Evolutionary conservation across 202 grass and related monocot genomes (phyloP), one percentile per base, ranked within the genome.

Genomic region (Dendrocalamus latiflorus): DNA sequence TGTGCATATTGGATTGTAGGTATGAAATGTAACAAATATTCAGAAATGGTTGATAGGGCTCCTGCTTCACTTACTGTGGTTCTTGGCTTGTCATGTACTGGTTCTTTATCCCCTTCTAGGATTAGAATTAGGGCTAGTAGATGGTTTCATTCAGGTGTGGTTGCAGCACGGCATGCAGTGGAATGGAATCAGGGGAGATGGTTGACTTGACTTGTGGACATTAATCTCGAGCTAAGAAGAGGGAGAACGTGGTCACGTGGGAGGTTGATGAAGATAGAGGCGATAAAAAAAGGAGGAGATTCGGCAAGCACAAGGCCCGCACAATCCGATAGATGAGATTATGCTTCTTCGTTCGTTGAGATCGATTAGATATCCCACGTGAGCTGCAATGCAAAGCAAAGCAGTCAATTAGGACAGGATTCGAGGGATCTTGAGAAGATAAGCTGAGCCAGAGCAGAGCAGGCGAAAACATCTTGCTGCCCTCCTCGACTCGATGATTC

Each of bases 121-220:
- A 28, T 7, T 1, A 66, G 42, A 4, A 34, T 77, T 48, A 77
- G 38, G 26, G 21, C 12, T 51, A 22, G 30, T 14, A 6, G 76
- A 6, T 38, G 44, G 28, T 17, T 63, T 50, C 2, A 30, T 28
- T 11, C 6, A 15, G 25, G 20, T 61, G 24, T 61, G 18, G 30
- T 30, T 30, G 30, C 30, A 30, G 30, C 30, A 30, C 3, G 30
- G 37, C 1, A 65, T 1, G 81, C 14, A 42, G 6, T 55, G 44
- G 37, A 50, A 26, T 69, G 39, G 82, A 44, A 25, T 57, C 6
- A 24, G 34, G 18, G 21, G 13, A 34, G 43, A 76, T 9, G 21
- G 63, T 84, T 79, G 74, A 58, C 79, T 54, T 63, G 54, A 51
- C 30, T 5, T 34, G 42, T 8, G 36, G 74, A 78, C 80, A 83